A percentile compares a stretch with the other conserved stretches of the same genome.
phyloP scores from a whole-genome alignment of 495 filamentous ascomycete species.

The Cercophora scortea region DNA sequence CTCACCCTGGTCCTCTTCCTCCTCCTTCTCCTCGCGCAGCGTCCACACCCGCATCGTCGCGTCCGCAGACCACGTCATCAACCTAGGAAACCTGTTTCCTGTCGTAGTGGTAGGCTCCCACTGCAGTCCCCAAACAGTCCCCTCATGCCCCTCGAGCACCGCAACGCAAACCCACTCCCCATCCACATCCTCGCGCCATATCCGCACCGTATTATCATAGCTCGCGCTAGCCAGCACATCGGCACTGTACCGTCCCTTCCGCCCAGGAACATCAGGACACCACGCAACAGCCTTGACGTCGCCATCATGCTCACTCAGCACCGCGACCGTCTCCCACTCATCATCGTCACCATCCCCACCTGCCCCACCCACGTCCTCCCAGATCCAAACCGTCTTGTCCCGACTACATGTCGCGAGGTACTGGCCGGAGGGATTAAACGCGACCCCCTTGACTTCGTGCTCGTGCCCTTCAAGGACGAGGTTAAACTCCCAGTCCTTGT shows the following conservation, averaged over 20 bases:
- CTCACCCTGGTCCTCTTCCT: constrained; percentile 25
- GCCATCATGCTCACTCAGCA: constrained; percentile 85
- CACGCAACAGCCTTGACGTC: constrained; percentile 92
- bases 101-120: constrained; percentile 57
- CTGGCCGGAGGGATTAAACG: constrained; percentile 72
- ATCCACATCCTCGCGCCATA: constrained; percentile 85
- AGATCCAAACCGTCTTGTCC: constrained; percentile 97
- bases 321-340: constrained; percentile 91
- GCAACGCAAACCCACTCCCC: constrained; percentile 86
- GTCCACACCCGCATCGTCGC: constrained; percentile 70
- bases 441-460: constrained; percentile 80
- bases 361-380: constrained; percentile 71
- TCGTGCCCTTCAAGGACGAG: constrained; percentile 90
- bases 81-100: constrained; percentile 43
- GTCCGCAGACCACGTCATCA: constrained; percentile 77
- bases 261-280: constrained; percentile 55
- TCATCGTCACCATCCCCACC: constrained; percentile 34
- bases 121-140: constrained; percentile 81
- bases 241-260: constrained; percentile 23
- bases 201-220: constrained; percentile 84
- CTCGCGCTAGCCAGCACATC: constrained; percentile 76
- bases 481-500: constrained; percentile 81
- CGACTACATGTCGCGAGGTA: constrained; percentile 82
- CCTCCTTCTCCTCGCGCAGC: constrained; percentile 47
- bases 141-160: constrained; percentile 65